Percentiles rank a stretch among this genome's conserved stretches.
Evolutionary conservation across 306 rosid genomes (phyloP).

Genomic region (Sechiopsis laciniata): DNA sequence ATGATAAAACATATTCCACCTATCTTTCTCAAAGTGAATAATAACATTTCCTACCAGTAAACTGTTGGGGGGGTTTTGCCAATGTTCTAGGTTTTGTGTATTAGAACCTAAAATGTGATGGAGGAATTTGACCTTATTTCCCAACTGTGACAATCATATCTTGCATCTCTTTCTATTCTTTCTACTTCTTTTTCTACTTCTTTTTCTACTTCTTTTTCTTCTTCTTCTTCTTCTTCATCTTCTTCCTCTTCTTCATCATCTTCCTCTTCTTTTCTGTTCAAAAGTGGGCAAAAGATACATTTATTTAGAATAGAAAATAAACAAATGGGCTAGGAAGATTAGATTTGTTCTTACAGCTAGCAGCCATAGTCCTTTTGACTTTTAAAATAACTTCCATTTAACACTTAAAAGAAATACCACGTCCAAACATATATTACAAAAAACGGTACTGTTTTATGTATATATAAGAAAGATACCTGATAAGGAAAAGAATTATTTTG

Average conservation of each 20-base stretch:
- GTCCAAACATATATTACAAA: not conserved
- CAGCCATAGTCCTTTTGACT: not conserved
- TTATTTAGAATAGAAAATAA: not conserved
- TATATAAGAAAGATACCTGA: not conserved
- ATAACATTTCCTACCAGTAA: too few relatives aligned
- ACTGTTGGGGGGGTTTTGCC: too few relatives aligned
- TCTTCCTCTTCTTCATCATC: constrained; percentile 4
- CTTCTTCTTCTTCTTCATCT: not conserved
- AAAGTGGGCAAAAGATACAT: not conserved
- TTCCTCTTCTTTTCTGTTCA: constrained; percentile 9
- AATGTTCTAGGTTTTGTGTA: too few relatives aligned
- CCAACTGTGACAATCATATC: constrained; percentile 1
- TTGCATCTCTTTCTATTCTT: constrained; percentile 15
- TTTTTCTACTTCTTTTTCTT: not conserved
- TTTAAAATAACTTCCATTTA: constrained; percentile 4
- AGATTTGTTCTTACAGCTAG: not conserved
- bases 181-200: constrained; percentile 6
- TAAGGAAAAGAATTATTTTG: not conserved
- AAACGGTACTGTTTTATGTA: not conserved
- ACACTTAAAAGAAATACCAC: constrained; percentile 5
- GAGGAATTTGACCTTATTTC: too few relatives aligned
- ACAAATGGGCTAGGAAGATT: not conserved
- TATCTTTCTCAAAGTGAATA: too few relatives aligned
- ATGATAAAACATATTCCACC: not conserved
- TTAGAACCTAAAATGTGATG: too few relatives aligned